These are phyloP conservation scores for Sarocladium kiliense DNA, from an alignment of 2,329 filamentous ascomycete species.

Conservation along the genomic window DNA sequence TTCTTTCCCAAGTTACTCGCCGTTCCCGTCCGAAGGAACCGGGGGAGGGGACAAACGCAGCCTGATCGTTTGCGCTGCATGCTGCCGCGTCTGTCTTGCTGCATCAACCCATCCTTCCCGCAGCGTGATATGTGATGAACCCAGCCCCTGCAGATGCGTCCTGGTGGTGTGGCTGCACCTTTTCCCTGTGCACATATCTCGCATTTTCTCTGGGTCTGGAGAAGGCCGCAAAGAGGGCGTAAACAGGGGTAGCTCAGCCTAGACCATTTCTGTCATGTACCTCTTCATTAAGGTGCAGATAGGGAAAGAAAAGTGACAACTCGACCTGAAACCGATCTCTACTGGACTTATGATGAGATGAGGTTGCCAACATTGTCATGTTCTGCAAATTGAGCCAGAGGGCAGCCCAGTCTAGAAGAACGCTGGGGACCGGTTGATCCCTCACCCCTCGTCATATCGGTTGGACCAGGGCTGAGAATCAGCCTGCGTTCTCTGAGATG, in stretches of 20 bases:
- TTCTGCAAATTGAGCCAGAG: background rate
- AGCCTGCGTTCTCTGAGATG: background rate
- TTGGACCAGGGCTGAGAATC: background rate
- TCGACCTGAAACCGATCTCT: background rate
- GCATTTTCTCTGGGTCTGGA: background rate
- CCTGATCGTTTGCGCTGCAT: background rate
- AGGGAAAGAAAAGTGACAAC: background rate
- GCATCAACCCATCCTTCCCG: background rate
- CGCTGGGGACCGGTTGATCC: background rate
- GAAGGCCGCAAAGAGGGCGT: background rate
- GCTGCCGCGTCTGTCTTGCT: conserved; percentile 1
- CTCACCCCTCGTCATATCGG: background rate
- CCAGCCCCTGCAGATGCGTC: background rate
- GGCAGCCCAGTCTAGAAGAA: background rate
- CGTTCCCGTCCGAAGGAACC: background rate
- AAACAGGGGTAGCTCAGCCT: background rate
- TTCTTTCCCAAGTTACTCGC: background rate
- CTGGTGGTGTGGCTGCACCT: background rate
- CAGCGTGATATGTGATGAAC: conserved; percentile 1
- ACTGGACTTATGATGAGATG: background rate
- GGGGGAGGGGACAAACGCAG: background rate
- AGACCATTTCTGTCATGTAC: too few relatives aligned
- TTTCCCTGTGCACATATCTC: background rate
- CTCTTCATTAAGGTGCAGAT: too few relatives aligned
- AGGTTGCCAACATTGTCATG: background rate